A percentile compares a stretch with the other conserved stretches of the same genome.
These are phyloP conservation scores for Xylariaceae sp. DNA, from an alignment of 2,329 filamentous ascomycete species.

Conservation along the genomic window DNA sequence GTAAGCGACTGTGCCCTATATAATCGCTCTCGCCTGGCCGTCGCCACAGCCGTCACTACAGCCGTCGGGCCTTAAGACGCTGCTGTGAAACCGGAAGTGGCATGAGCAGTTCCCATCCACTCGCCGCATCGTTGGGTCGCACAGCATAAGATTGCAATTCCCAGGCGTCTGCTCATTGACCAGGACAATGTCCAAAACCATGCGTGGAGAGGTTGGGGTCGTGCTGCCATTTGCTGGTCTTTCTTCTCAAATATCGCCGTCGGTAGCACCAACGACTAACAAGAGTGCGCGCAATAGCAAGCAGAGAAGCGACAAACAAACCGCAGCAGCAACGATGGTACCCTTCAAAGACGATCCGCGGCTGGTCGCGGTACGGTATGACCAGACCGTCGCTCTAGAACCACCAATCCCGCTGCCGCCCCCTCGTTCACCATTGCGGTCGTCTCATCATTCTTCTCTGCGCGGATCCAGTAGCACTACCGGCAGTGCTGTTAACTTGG, in stretches of 20 bases:
- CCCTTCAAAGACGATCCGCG: conserved; percentile 45
- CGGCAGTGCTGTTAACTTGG: background rate
- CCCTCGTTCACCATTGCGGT: conserved; percentile 36
- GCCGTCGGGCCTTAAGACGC: conserved; percentile 5
- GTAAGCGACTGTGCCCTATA: conserved; percentile 4
- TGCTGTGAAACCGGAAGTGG: conserved; percentile 15
- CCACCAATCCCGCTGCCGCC: conserved; percentile 51
- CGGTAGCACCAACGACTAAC: conserved; percentile 12
- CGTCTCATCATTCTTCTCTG: conserved; percentile 28
- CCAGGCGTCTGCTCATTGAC: background rate
- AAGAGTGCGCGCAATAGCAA: conserved; percentile 39
- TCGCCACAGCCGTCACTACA: conserved; percentile 1
- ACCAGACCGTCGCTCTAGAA: conserved; percentile 53
- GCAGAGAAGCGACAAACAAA: conserved; percentile 24
- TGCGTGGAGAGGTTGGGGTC: conserved; percentile 13
- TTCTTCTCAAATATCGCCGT: conserved; percentile 31
- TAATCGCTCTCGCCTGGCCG: conserved; percentile 4
- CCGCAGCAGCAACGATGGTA: conserved; percentile 28
- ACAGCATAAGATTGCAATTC: conserved; percentile 11
- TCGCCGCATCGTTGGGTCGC: conserved; percentile 7
- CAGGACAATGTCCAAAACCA: conserved; percentile 14
- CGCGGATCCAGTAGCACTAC: conserved; percentile 24
- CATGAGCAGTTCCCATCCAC: background rate
- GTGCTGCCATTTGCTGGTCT: conserved; percentile 13
- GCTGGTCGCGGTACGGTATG: conserved; percentile 55